Evolutionary conservation across 192 early-diverging fungal genomes (phyloP), one percentile per base, ranked within the genome.

Genomic region (Backusella tuberculispora): DNA sequence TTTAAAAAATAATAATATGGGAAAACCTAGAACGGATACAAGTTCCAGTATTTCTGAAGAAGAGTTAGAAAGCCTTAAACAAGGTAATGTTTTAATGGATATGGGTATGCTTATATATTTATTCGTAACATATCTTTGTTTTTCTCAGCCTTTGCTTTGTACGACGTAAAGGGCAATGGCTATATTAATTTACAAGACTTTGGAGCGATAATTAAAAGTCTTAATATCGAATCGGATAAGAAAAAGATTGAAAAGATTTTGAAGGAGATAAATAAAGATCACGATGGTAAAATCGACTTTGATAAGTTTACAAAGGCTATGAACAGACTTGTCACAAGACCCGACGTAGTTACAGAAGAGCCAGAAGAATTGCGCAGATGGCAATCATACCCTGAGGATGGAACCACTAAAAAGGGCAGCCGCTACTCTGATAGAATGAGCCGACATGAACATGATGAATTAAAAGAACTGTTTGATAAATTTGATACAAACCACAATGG

Each of bases 401-500:
- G 8, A 1, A 19, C 10, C 6, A 19, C 37, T 3, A 67, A 34
- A 15, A 66, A 47, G 0, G 6, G 6, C 21, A 69, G 26, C 0
- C 29, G 42, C 17, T 47, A 69, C 17, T 46, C 68, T 29, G 19
- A 26, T 47, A 24, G 44, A 47, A 29, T 47, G 42, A 69, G 45
- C 21, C 43, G 42, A 45, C 65, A 72, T 24, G 65, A 68, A 14
- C 45, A 70, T 19, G 71, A 80, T 15, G 79, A 80, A 46, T 21
- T 80, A 6, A 26, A n/a, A 43, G 66, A 44, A 2, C 72, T 71
- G 14, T 81, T 81, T 63, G 37, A 71, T n/a, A 69, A 70, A 17
- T 81, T 81, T 46, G 80, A 81, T 66, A 71, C 50, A 10, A 81
- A 81, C 38, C 65, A 72, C 0, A 76, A 81, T 71, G 80, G 80